Evolutionary conservation across 2,329 filamentous ascomycete species (phyloP).

Genomic region (Torrubiella hemipterigena): DNA sequence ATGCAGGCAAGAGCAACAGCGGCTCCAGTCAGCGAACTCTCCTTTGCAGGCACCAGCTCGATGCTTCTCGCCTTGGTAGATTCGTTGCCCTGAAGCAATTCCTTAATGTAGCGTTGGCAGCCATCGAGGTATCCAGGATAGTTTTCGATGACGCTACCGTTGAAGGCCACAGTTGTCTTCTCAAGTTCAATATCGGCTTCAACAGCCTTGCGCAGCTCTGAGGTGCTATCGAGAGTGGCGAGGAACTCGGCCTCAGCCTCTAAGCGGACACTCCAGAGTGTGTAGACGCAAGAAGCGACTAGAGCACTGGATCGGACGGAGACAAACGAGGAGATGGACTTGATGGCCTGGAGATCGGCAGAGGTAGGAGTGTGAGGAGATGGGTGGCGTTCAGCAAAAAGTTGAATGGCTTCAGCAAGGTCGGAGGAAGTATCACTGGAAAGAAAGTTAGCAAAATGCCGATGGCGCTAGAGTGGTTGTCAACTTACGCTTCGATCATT

Average conservation of each 20-base stretch:
- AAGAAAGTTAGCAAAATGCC: slow-evolving; percentile 10
- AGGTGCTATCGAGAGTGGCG: slow-evolving; percentile 14
- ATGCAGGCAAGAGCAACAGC: slow-evolving; percentile 53
- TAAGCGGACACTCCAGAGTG: slow-evolving; percentile 44
- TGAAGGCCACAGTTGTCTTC: slow-evolving; percentile 58
- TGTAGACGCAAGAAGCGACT: slow-evolving; percentile 45
- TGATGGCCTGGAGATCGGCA: slow-evolving; percentile 39
- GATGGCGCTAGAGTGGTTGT: too few relatives aligned
- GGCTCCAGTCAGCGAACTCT: slow-evolving; percentile 65
- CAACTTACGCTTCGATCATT: slow-evolving; percentile 40
- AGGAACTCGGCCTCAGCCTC: slow-evolving; percentile 29
- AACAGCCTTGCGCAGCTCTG: slow-evolving; percentile 27
- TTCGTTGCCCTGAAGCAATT: slow-evolving; percentile 31
- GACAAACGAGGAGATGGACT: slow-evolving; percentile 39
- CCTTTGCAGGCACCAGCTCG: slow-evolving; percentile 54
- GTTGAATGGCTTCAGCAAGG: slow-evolving; percentile 28
- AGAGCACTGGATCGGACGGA: slow-evolving; percentile 47
- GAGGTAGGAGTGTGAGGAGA: slow-evolving; percentile 25
- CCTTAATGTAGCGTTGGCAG: slow-evolving; percentile 53
- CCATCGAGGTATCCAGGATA: slow-evolving; percentile 55
- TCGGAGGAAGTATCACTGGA: slow-evolving; percentile 30
- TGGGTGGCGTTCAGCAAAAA: slow-evolving; percentile 40
- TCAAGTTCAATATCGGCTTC: slow-evolving; percentile 36
- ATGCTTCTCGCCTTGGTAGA: slow-evolving; percentile 31
- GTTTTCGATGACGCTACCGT: slow-evolving; percentile 68